These are phyloP conservation scores for Coemansia sp. DNA, from an alignment of 192 early-diverging fungal genomes.

Conservation along the genomic window DNA sequence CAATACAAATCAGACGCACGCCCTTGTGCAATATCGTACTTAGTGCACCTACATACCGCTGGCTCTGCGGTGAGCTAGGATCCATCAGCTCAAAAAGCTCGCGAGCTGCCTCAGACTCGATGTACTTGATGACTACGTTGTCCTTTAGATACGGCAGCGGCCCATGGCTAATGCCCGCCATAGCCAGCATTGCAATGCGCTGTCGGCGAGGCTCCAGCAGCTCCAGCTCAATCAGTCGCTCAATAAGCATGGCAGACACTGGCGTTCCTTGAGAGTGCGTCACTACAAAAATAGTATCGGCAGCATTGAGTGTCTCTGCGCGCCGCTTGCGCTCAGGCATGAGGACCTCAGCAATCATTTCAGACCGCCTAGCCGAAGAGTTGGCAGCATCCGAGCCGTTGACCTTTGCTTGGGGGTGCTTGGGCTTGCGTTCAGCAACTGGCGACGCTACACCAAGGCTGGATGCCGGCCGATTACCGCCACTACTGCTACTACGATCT, in stretches of 20 bases:
- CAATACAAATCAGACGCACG: conserved; percentile 73
- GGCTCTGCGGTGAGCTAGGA: conserved; percentile 63
- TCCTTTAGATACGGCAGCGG: conserved; percentile 81
- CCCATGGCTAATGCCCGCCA: conserved; percentile 92
- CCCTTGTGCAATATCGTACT: conserved; percentile 64
- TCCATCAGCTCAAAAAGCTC: conserved; percentile 96
- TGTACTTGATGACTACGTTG: conserved; percentile 81
- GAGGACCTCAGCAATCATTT: conserved; percentile 25
- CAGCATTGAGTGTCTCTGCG: conserved; percentile 28
- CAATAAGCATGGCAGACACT: conserved; percentile 75
- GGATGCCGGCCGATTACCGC: conserved; percentile 5
- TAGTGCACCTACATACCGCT: conserved; percentile 70
- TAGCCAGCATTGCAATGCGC: conserved; percentile 75
- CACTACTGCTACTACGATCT: not conserved
- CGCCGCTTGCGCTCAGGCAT: conserved; percentile 33
- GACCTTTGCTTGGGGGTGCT: conserved; percentile 5
- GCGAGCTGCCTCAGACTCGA: conserved; percentile 85
- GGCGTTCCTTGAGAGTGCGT: conserved; percentile 95
- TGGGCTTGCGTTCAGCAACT: conserved; percentile 9
- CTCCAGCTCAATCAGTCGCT: conserved; percentile 67
- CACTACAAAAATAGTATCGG: conserved; percentile 79
- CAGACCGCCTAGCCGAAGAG: conserved; percentile 25
- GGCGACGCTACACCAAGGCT: not conserved
- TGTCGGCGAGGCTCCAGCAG: conserved; percentile 67
- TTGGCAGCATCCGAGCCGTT: not conserved